Evolutionary conservation across 1,284 basidiomycete species (phyloP).

Genomic region (Malassezia japonica): DNA sequence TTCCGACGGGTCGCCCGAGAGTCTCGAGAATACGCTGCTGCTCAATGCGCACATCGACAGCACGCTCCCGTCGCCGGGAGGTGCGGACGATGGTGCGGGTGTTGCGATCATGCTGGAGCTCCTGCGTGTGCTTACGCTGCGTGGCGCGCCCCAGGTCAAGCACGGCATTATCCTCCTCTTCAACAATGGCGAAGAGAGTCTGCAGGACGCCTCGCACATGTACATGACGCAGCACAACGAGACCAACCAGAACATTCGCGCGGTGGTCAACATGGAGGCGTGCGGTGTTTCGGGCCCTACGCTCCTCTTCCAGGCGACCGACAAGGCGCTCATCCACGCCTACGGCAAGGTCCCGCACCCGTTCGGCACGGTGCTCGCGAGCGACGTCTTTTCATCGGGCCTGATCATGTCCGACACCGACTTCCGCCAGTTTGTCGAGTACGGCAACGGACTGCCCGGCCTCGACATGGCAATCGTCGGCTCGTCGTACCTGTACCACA

Average conservation of each 20-base stretch:
- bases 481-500: constrained; percentile 87
- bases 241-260: constrained; percentile 59
- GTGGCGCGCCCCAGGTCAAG: constrained; percentile 65
- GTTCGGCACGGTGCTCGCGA: constrained; percentile 80
- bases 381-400: constrained; percentile 87
- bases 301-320: constrained; percentile 90
- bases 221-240: constrained; percentile 44
- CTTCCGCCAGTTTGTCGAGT: constrained; percentile 73
- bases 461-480: constrained; percentile 82
- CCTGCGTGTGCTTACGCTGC: constrained; percentile 58
- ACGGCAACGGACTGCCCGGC: constrained; percentile 54
- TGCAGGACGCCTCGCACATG: constrained; percentile 79
- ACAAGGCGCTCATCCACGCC: constrained; percentile 82
- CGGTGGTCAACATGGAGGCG: constrained; percentile 85
- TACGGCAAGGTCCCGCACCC: constrained; percentile 80
- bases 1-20: constrained; percentile 63
- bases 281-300: constrained; percentile 81
- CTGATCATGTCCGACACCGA: constrained; percentile 59
- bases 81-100: constrained; percentile 61
- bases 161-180: constrained; percentile 82
- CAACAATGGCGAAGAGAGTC: constrained; percentile 81
- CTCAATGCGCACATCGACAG: constrained; percentile 75
- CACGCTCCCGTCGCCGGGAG: constrained; percentile 53
- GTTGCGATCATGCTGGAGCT: constrained; percentile 83
- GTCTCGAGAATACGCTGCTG: constrained; percentile 57